Evolutionary conservation across 1,139 yeast species (phyloP).

Genomic region (Geotrichum australiense): DNA sequence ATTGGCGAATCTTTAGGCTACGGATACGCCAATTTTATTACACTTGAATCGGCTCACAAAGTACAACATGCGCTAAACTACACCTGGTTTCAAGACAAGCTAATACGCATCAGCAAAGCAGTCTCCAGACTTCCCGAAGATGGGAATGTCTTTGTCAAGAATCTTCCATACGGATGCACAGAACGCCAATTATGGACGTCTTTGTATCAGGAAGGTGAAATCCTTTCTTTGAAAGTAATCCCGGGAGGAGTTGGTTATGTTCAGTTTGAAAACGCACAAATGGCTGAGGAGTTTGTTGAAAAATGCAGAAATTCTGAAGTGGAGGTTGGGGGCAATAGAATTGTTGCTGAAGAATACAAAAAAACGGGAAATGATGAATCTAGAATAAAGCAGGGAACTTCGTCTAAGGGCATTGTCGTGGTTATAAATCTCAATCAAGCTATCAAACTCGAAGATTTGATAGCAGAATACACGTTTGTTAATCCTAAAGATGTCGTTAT

Average conservation of each 20-base stretch:
- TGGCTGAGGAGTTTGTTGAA: slow-evolving; percentile 81
- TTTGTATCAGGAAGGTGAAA: slow-evolving; percentile 76
- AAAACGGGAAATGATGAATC: slow-evolving; percentile 70
- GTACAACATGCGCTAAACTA: slow-evolving; percentile 44
- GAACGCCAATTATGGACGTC: slow-evolving; percentile 59
- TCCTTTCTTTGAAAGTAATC: slow-evolving; percentile 81
- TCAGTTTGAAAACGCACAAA: slow-evolving; percentile 71
- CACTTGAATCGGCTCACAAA: slow-evolving; percentile 34
- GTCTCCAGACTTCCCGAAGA: slow-evolving; percentile 11
- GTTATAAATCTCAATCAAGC: slow-evolving; percentile 1
- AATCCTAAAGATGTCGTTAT: slow-evolving; percentile 1
- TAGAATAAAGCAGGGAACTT: slow-evolving; percentile 68
- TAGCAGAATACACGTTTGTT: slow-evolving; percentile 8
- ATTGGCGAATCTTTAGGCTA: slow-evolving; percentile 43
- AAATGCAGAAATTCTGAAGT: slow-evolving; percentile 66
- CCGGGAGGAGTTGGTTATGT: slow-evolving; percentile 82
- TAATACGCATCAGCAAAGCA: slow-evolving; percentile 11
- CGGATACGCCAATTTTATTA: slow-evolving; percentile 43
- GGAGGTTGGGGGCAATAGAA: slow-evolving; percentile 80
- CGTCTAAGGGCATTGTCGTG: slow-evolving; percentile 35
- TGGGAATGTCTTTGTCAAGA: slow-evolving; percentile 34
- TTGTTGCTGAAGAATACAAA: slow-evolving; percentile 78
- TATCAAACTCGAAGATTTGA: background rate
- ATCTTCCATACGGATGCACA: slow-evolving; percentile 57
- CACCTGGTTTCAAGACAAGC: slow-evolving; percentile 31